A percentile compares a stretch with the other conserved stretches of the same genome.
Evolutionary conservation across 2,329 filamentous ascomycete species (phyloP).

Genomic region (Colletotrichum destructivum): DNA sequence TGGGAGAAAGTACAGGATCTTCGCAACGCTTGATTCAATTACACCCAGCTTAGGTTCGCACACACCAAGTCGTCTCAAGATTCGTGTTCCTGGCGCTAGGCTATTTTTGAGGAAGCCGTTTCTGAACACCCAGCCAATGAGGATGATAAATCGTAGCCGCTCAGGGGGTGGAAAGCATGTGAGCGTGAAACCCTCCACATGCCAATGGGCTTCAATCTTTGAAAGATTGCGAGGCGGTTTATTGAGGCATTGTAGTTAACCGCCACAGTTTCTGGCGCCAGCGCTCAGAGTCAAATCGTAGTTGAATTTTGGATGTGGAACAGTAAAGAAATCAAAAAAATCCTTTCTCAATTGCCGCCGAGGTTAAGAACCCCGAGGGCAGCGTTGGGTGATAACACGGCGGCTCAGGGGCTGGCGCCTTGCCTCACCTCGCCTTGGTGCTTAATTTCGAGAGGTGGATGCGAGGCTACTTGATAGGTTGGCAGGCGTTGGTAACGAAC

Average conservation of each 20-base stretch:
- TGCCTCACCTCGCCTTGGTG: slow-evolving; percentile 30
- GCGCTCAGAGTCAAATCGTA: slow-evolving; percentile 14
- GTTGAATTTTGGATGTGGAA: slow-evolving; percentile 1
- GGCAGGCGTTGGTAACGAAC: background rate
- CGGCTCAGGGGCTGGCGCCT: slow-evolving; percentile 13
- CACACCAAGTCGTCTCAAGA: background rate
- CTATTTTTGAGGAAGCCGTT: slow-evolving; percentile 1
- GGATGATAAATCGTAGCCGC: slow-evolving; percentile 16
- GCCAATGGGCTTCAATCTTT: slow-evolving; percentile 6
- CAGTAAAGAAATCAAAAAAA: slow-evolving; percentile 7
- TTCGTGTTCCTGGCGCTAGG: slow-evolving; percentile 21
- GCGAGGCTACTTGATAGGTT: background rate
- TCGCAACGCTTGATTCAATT: slow-evolving; percentile 7
- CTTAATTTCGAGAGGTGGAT: slow-evolving; percentile 5
- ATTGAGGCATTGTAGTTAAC: slow-evolving; percentile 9
- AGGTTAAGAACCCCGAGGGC: background rate
- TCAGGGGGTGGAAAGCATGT: slow-evolving; percentile 2
- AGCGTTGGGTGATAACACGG: background rate
- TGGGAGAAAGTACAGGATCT: slow-evolving; percentile 17
- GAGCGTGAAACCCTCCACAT: slow-evolving; percentile 16
- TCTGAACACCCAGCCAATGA: slow-evolving; percentile 6
- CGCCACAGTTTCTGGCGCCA: background rate
- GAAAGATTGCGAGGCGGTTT: background rate
- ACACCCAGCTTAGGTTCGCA: slow-evolving; percentile 1
- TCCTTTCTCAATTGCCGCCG: background rate